Percentiles rank a stretch among this genome's conserved stretches.
Evolutionary conservation across 2,329 filamentous ascomycete genomes (phyloP).

Genomic region (Torrubiella hemipterigena): DNA sequence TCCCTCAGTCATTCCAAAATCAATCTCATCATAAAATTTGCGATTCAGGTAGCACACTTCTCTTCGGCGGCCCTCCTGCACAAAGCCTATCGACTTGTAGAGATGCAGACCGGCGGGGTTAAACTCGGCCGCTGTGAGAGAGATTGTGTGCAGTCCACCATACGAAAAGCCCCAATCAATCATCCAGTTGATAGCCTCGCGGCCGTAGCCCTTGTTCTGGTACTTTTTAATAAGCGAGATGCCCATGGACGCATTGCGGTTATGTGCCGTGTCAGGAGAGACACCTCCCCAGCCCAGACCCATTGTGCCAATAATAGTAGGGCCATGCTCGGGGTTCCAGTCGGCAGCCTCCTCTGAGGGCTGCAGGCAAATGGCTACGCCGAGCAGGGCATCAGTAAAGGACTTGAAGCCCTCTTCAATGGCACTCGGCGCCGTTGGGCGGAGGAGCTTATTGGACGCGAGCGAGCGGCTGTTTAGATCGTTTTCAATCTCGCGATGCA

Average conservation of each 20-base stretch:
- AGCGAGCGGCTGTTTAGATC: constrained; percentile 8
- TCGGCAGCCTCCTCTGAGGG: constrained; percentile 3
- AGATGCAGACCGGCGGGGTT: constrained; percentile 27
- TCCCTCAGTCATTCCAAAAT: constrained; percentile 22
- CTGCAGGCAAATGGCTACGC: constrained; percentile 10
- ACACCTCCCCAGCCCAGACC: constrained; percentile 9
- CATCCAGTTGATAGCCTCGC: constrained; percentile 32
- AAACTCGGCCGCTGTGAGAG: constrained; percentile 25
- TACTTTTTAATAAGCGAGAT: constrained; percentile 20
- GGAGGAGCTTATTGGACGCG: constrained; percentile 4
- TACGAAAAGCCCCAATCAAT: constrained; percentile 32
- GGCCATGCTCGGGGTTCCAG: constrained; percentile 4
- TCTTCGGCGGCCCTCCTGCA: constrained; percentile 25
- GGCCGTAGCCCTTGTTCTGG: constrained; percentile 29
- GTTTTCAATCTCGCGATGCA: not conserved
- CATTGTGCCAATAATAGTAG: constrained; percentile 10
- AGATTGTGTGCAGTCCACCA: constrained; percentile 30
- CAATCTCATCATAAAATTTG: constrained; percentile 20
- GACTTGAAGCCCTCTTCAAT: constrained; percentile 5
- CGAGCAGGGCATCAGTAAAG: constrained; percentile 8
- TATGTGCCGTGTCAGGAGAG: constrained; percentile 6
- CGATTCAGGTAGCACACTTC: constrained; percentile 22
- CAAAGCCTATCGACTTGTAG: constrained; percentile 32
- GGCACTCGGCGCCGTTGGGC: constrained; percentile 7
- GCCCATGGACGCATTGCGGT: constrained; percentile 16